Evolutionary conservation across 768 basidiomycete genomes (phyloP), one percentile per base, ranked within the genome.

Genomic region (Serendipita sp.): DNA sequence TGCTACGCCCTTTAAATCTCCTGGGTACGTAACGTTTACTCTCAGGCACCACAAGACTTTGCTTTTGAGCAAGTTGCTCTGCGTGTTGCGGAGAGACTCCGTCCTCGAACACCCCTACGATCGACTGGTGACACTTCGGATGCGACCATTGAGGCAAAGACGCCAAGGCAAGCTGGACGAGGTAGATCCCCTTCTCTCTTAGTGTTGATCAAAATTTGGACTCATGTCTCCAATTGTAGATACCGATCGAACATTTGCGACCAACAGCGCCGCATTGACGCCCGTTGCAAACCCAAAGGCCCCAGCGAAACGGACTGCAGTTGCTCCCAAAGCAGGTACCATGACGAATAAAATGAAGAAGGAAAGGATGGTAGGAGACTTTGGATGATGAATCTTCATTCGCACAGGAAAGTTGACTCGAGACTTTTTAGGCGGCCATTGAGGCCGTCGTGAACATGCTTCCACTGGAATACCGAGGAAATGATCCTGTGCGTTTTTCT

Each of bases 391-490:
- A 50, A 28, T n/a, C 38, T 5, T 38, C 38, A 38, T 5, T 38
- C 38, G 38, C n/a, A n/a, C n/a, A n/a, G 38, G 38, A 38, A 7
- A 20, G 45, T n/a, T 61, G 26, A 24, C 2, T 60, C 70, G 84
- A 65, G 79, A 79, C n/a, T n/a, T 60, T 74, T 86, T 33, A 71
- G 70, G 65, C 69, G 1, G 63, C 67, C 26, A 70, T 75, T n/a
- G 90, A 92, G 65, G 82, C 81, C 63, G 79, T 89, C 16, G 78
- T 94, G 16, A 79, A 83, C 26, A 82, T 80, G 61, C 75, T 95
- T 41, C 93, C 93, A 0, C 77, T 97, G 13, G 93, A 95, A 72
- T 97, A 92, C 70, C 81, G 93, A 24, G 93, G 93, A 7, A 86
- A 77, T 66, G 90, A 95, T 72, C 85, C 88, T 1, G 90, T 90